Evolutionary conservation across 306 rosid species (phyloP).

Genomic region (Inga laurina): DNA sequence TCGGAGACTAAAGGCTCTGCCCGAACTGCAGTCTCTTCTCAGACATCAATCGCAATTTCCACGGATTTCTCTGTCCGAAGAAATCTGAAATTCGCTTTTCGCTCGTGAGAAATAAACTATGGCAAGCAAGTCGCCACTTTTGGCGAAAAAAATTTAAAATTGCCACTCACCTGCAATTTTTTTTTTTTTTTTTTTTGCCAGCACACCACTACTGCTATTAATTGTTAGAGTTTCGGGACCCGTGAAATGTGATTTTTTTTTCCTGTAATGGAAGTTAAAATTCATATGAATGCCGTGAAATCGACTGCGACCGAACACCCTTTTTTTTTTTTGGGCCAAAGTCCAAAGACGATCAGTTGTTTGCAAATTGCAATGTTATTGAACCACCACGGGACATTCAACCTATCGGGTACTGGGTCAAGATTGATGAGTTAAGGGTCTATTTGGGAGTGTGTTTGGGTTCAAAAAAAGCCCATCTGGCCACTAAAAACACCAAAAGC

Average conservation of each 20-base stretch:
- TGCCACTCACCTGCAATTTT: not conserved
- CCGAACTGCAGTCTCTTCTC: conserved; percentile 12
- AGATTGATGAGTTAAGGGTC: too few species aligned
- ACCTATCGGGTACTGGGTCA: too few species aligned
- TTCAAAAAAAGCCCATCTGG: too few species aligned
- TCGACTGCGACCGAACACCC: conserved; percentile 31
- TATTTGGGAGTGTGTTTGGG: too few species aligned
- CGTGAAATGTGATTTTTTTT: not conserved
- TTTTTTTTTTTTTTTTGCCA: not conserved
- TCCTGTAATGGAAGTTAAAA: not conserved
- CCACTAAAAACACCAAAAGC: too few species aligned
- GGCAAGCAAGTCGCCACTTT: not conserved
- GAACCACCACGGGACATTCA: too few species aligned
- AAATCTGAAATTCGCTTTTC: not conserved
- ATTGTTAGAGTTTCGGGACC: not conserved
- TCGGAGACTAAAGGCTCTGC: not conserved
- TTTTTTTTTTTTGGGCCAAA: too few species aligned
- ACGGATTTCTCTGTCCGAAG: conserved; percentile 15
- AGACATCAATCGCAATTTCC: conserved; percentile 35
- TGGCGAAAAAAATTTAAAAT: too few species aligned
- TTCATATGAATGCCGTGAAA: conserved; percentile 27
- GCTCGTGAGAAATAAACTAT: not conserved
- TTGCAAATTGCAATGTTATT: too few species aligned
- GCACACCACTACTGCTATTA: too few species aligned
- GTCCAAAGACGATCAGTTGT: too few species aligned